Base-by-base conservation (phyloP, 345 rosid genomes). In the Anacardium occidentale region DNA sequence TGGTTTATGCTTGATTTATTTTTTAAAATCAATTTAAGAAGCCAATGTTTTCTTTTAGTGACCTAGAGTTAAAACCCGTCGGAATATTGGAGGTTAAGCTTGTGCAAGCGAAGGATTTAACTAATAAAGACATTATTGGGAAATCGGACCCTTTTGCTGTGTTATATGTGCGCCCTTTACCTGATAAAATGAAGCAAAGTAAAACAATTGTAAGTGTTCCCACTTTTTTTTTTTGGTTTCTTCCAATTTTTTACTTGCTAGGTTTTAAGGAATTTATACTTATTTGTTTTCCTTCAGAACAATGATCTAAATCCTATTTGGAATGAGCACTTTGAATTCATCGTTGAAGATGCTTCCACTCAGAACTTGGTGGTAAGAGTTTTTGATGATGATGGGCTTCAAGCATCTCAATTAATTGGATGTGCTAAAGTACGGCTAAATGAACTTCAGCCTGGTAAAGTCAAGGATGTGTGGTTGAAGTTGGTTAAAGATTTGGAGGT, bases 391-490 rank as follows among this genome's bases (percentile, higher is more conserved):
- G 99, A 96, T 73, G 99, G 99, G 62, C 61, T 96, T 56, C 98
- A 96, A 78, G 91, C 95, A 56, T 79, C 98, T 73, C 93, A 96
- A 76, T 77, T 91, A 55, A 74, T 96, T 62, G 98, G 99, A 66
- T 96, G 98, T 72, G 90, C 97, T 78, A 95, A 91, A 74, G 81
- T 93, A 72, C 78, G 72, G 53, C 76, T 96, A 79, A 81, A 82
- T 58, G 95, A 87, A 71, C 99, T 96, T 77, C 90, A 88, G 76
- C 98, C 98, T 56, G 99, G 99, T 78, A 96, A 91, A 85, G 97
- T 93, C 78, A 96, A 93, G 83, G 99, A 93, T 85, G 89, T 91
- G 62, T 96, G 99, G 99, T 81, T 96, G 87, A 90, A 90, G 77
- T 83, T 96, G 75, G 98, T 96, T 68, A 96, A 96, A 84, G 99